phyloP scores from a whole-genome alignment of 2,329 filamentous ascomycete genomes.

The Talaromyces sp. region DNA sequence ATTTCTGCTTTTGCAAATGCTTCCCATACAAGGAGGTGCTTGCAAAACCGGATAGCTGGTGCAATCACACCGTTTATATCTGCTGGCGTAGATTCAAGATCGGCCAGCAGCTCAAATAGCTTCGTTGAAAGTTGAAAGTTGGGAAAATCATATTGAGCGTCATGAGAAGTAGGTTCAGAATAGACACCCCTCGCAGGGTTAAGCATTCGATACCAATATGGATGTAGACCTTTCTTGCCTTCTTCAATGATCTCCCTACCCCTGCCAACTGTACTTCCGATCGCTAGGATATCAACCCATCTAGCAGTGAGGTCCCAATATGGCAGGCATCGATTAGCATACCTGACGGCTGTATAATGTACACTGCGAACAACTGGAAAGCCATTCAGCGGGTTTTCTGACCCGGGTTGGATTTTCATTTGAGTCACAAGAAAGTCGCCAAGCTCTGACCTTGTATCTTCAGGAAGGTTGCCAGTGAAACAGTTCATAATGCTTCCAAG shows the following conservation, averaged over 20 bases:
- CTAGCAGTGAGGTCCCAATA: slow-evolving; percentile 73
- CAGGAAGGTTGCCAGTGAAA: slow-evolving; percentile 43
- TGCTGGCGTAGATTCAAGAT: slow-evolving; percentile 20
- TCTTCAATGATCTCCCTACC: slow-evolving; percentile 83
- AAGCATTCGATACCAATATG: slow-evolving; percentile 63
- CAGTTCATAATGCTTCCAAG: slow-evolving; percentile 69
- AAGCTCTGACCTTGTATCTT: slow-evolving; percentile 38
- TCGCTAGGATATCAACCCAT: slow-evolving; percentile 82
- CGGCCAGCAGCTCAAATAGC: slow-evolving; percentile 23
- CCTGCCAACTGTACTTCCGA: slow-evolving; percentile 58
- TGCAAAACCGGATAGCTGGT: slow-evolving; percentile 64
- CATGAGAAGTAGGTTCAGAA: slow-evolving; percentile 41
- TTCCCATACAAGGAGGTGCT: slow-evolving; percentile 54
- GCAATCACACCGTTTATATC: slow-evolving; percentile 51
- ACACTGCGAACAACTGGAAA: slow-evolving; percentile 60
- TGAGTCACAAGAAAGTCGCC: slow-evolving; percentile 61
- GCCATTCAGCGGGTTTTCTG: slow-evolving; percentile 31
- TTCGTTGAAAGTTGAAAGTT: slow-evolving; percentile 20
- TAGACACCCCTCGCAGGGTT: slow-evolving; percentile 46
- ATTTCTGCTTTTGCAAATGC: slow-evolving; percentile 44
- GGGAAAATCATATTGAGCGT: slow-evolving; percentile 35
- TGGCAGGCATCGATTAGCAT: slow-evolving; percentile 80
- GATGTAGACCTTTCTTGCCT: slow-evolving; percentile 79
- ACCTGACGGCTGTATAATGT: slow-evolving; percentile 76
- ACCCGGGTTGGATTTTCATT: slow-evolving; percentile 49